These are phyloP conservation scores for Hortaea sp. DNA, from an alignment of 2,329 filamentous ascomycete genomes.

Conservation along the genomic window DNA sequence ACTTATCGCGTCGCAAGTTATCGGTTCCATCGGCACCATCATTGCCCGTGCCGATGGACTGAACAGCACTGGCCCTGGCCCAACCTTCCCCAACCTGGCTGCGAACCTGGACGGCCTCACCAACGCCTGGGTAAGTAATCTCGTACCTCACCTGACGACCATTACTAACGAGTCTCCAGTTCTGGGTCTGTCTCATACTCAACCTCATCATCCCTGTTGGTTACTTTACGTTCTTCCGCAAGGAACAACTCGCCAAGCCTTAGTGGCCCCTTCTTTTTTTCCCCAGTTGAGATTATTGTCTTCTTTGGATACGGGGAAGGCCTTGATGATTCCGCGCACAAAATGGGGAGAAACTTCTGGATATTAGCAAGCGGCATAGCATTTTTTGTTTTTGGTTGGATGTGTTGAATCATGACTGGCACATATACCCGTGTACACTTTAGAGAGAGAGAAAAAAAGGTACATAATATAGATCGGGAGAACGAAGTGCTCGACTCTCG, in stretches of 20 bases:
- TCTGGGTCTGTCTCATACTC: conserved; percentile 50
- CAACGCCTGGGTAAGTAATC: conserved; percentile 12
- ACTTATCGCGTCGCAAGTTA: conserved; percentile 50
- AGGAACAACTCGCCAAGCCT: conserved; percentile 49
- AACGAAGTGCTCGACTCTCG: not conserved
- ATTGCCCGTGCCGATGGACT: conserved; percentile 51
- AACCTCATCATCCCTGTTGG: conserved; percentile 51
- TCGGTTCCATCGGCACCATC: conserved; percentile 54
- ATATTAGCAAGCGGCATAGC: not conserved
- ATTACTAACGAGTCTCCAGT: conserved; percentile 31
- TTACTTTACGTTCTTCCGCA: conserved; percentile 47
- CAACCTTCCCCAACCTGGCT: conserved; percentile 52
- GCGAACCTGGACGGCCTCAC: conserved; percentile 11
- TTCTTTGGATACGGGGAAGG: not conserved
- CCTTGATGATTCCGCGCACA: not conserved
- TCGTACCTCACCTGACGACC: not conserved
- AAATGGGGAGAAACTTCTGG: too few species aligned
- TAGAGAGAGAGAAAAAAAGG: not conserved
- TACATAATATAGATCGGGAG: not conserved
- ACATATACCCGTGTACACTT: not conserved
- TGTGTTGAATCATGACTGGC: not conserved
- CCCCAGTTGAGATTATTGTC: not conserved
- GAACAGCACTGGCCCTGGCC: conserved; percentile 49
- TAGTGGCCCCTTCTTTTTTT: conserved; percentile 6
- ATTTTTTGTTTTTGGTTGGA: not conserved